Conservation (phyloP, 2,329 filamentous ascomycete genomes). For the Coniella lustricola region DNA sequence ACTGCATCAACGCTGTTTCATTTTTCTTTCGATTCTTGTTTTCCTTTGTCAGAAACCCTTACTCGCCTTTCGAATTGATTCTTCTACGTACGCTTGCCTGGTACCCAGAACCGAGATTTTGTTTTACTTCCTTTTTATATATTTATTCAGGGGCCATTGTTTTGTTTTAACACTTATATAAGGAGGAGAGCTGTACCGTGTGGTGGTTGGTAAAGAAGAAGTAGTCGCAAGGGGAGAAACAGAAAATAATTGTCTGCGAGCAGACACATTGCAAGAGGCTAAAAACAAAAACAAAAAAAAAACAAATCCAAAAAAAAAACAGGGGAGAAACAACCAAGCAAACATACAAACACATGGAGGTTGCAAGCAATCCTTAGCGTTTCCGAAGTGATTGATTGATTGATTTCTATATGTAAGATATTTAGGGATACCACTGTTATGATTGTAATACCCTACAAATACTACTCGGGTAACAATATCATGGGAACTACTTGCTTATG, state of each 20-base stretch:
- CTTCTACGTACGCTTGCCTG: too few relatives aligned
- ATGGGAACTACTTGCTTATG: too few relatives aligned
- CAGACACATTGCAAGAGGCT: constrained; percentile 10
- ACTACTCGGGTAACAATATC: too few relatives aligned
- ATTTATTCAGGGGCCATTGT: too few relatives aligned
- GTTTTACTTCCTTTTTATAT: too few relatives aligned
- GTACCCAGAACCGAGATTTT: too few relatives aligned
- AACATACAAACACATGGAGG: neutral
- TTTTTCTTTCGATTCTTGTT: constrained; percentile 16
- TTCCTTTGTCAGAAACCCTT: constrained; percentile 11
- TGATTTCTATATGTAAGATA: neutral
- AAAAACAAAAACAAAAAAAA: too few relatives aligned
- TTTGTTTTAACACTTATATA: constrained; percentile 7
- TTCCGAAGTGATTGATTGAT: neutral
- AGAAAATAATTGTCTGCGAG: constrained; percentile 21
- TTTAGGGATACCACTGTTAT: neutral
- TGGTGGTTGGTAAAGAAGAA: constrained; percentile 5
- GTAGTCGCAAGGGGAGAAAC: constrained; percentile 14
- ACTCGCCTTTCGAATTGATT: too few relatives aligned
- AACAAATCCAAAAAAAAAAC: neutral
- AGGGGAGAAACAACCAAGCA: too few relatives aligned
- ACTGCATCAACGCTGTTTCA: neutral
- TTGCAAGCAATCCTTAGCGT: constrained; percentile 11
- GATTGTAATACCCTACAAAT: neutral
- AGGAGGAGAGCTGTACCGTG: constrained; percentile 5